Percentiles rank a stretch among this genome's conserved stretches.
Evolutionary conservation across 805 yeast genomes (phyloP).

Genomic region (Pichia rugopelliculosa): DNA sequence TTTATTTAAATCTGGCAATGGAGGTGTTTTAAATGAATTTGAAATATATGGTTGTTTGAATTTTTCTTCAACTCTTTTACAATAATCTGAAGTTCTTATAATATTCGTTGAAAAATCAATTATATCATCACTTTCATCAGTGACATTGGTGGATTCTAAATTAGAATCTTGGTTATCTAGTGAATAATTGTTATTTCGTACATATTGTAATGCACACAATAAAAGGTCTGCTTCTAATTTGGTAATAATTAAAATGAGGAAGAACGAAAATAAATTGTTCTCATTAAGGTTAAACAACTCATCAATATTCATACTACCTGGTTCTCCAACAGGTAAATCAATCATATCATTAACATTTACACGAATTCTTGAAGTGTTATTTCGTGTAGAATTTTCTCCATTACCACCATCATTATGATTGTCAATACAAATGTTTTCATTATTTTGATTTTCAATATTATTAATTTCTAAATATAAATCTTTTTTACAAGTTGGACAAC

Average conservation of each 20-base stretch:
- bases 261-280: constrained; percentile 7
- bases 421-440: constrained; percentile 3
- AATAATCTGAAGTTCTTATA: not conserved
- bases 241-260: constrained; percentile 9
- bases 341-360: constrained; percentile 3
- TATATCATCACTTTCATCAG: constrained; percentile 6
- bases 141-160: not conserved
- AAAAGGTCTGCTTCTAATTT: constrained; percentile 14
- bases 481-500: constrained; percentile 78
- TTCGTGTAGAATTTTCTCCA: not conserved
- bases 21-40: constrained; percentile 18
- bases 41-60: constrained; percentile 9
- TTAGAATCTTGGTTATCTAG: not conserved
- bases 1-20: constrained; percentile 20
- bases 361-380: not conserved
- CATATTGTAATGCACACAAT: constrained; percentile 12
- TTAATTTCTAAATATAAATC: constrained; percentile 31
- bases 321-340: constrained; percentile 1
- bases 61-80: not conserved
- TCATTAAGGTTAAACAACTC: constrained; percentile 9
- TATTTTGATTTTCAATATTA: constrained; percentile 5
- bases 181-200: constrained; percentile 8
- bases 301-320: constrained; percentile 22
- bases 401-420: constrained; percentile 11
- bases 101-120: not conserved